Evolutionary conservation across 495 filamentous ascomycete species (phyloP).

Genomic region (Penicillium taxi): DNA sequence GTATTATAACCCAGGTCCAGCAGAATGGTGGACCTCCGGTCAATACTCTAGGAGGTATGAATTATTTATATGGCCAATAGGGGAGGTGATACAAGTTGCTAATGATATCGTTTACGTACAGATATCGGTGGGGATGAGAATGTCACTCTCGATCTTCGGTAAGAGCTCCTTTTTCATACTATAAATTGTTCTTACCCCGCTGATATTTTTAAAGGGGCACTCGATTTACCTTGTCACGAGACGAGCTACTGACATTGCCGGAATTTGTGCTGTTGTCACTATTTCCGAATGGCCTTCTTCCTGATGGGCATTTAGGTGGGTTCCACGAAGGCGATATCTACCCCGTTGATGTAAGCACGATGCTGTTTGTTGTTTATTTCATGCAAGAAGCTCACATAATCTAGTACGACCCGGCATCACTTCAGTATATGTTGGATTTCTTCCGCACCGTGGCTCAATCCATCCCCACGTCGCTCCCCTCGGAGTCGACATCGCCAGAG

Average conservation of each 20-base stretch:
- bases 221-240: constrained; percentile 85
- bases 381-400: constrained; percentile 46
- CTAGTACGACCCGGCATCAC: constrained; percentile 90
- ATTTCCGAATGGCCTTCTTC: constrained; percentile 95
- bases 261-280: constrained; percentile 98
- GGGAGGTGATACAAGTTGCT: not conserved
- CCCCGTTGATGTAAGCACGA: constrained; percentile 83
- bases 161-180: constrained; percentile 20
- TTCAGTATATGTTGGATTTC: constrained; percentile 99
- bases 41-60: constrained; percentile 77
- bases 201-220: constrained; percentile 56
- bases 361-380: not conserved
- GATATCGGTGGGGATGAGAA: constrained; percentile 90
- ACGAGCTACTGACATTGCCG: constrained; percentile 89
- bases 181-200: constrained; percentile 3
- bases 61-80: constrained; percentile 1
- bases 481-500: constrained; percentile 53
- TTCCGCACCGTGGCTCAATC: constrained; percentile 93
- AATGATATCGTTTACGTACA: constrained; percentile 20
- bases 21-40: constrained; percentile 79
- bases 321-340: constrained; percentile 91
- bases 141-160: constrained; percentile 91
- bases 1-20: constrained; percentile 98
- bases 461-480: constrained; percentile 64
- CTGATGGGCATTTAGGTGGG: constrained; percentile 90